Evolutionary conservation across 176 grass and related monocot species (phyloP).

Genomic region (Ananas comosus): DNA sequence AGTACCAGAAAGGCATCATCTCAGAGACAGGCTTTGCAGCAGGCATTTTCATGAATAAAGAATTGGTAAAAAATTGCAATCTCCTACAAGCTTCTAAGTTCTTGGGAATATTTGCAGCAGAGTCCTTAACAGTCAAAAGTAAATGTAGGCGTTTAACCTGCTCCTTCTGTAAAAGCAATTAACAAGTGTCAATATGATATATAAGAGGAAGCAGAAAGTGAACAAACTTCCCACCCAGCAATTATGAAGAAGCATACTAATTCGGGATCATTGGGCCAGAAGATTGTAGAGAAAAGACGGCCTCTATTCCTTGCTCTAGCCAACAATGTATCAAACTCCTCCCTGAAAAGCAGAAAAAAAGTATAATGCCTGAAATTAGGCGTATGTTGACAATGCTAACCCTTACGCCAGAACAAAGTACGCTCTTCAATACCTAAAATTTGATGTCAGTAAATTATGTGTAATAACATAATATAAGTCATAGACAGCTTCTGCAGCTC

Average conservation of each 20-base stretch:
- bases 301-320: constrained; percentile 67
- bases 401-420: background rate
- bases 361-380: background rate
- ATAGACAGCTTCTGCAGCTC: constrained; percentile 68
- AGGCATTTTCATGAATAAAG: constrained; percentile 93
- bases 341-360: constrained; percentile 35
- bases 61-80: constrained; percentile 87
- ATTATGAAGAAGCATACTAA: constrained; percentile 37
- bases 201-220: background rate
- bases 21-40: constrained; percentile 70
- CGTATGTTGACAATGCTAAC: background rate
- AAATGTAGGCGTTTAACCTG: constrained; percentile 88
- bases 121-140: constrained; percentile 92
- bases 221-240: background rate
- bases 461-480: constrained; percentile 82
- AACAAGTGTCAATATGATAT: constrained; percentile 5
- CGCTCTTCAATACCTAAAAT: constrained; percentile 45
- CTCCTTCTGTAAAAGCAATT: constrained; percentile 54
- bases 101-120: constrained; percentile 82
- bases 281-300: constrained; percentile 64
- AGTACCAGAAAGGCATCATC: constrained; percentile 93
- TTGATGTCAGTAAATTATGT: constrained; percentile 63
- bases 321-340: constrained; percentile 76
- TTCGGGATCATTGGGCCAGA: constrained; percentile 69
- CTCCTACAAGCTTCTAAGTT: constrained; percentile 86